These are phyloP conservation scores for Aspergillus sparsus DNA, from an alignment of 495 filamentous ascomycete species.

Conservation along the genomic window DNA sequence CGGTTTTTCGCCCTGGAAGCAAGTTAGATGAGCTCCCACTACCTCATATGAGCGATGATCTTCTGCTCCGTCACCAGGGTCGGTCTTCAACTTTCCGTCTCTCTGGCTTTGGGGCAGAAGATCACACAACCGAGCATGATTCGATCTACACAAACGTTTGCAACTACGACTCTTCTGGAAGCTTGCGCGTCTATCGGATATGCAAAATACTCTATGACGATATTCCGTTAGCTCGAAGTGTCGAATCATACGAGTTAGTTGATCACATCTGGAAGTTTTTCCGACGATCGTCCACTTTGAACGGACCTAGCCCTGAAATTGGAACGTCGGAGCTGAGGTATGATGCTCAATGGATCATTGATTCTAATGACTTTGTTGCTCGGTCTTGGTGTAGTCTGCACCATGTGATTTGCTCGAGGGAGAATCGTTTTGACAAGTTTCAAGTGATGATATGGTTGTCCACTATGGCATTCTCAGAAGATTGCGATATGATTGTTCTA, in stretches of 20 bases:
- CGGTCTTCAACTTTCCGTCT: conserved; percentile 51
- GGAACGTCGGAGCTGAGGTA: conserved; percentile 19
- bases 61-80: conserved; percentile 46
- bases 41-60: conserved; percentile 12
- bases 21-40: not conserved
- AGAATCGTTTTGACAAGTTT: conserved; percentile 29
- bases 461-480: conserved; percentile 37
- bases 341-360: conserved; percentile 22
- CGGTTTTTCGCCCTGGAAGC: conserved; percentile 20
- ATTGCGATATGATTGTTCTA: conserved; percentile 33
- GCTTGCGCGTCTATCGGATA: conserved; percentile 12
- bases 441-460: conserved; percentile 49
- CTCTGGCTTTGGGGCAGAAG: conserved; percentile 55
- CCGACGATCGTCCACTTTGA: not conserved
- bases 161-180: conserved; percentile 5
- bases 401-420: conserved; percentile 24
- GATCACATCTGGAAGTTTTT: conserved; percentile 22
- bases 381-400: conserved; percentile 40
- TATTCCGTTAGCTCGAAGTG: conserved; percentile 1
- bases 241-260: not conserved
- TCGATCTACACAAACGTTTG: conserved; percentile 25
- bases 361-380: conserved; percentile 23
- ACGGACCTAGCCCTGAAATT: conserved; percentile 15
- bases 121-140: conserved; percentile 40
- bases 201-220: conserved; percentile 18